These are phyloP conservation scores for Teunomyces cretensis DNA, from an alignment of 805 yeast species.

Conservation along the genomic window DNA sequence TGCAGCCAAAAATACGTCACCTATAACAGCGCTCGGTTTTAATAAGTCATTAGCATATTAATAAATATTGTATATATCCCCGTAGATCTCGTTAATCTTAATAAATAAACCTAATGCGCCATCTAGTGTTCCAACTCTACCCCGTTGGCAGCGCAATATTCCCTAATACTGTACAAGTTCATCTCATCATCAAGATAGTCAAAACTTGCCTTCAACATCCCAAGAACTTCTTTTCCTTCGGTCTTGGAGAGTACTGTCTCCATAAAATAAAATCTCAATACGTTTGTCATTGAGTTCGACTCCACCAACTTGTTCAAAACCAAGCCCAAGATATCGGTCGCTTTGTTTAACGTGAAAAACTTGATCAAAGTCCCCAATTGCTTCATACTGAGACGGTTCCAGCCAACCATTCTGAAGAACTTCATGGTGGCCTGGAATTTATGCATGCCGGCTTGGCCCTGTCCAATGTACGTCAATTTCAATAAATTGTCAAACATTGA, in stretches of 20 bases:
- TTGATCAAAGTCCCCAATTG: constrained; percentile 25
- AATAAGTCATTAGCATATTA: neutral
- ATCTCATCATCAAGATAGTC: constrained; percentile 21
- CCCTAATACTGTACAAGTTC: constrained; percentile 16
- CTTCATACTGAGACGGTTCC: constrained; percentile 18
- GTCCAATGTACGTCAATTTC: neutral
- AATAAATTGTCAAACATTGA: constrained; percentile 6
- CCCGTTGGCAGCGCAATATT: constrained; percentile 1
- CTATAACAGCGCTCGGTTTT: too few species aligned
- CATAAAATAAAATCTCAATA: constrained; percentile 33
- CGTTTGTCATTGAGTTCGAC: constrained; percentile 11
- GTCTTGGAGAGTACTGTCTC: constrained; percentile 18
- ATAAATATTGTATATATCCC: neutral
- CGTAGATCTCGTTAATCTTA: neutral
- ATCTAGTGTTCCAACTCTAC: neutral
- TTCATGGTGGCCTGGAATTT: constrained; percentile 24
- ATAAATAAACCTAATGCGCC: constrained; percentile 1
- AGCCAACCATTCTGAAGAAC: constrained; percentile 20
- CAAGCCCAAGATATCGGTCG: constrained; percentile 23
- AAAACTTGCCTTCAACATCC: constrained; percentile 23
- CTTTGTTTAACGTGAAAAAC: constrained; percentile 23
- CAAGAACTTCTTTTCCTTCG: constrained; percentile 22
- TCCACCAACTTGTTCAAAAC: constrained; percentile 26
- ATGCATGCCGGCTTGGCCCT: constrained; percentile 6
- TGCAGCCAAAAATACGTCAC: too few species aligned